Percentiles rank a stretch among this genome's conserved stretches.
These are phyloP conservation scores for Rhytidiadelphus loreus DNA, from an alignment of 225 moss, liverwort and hornwort genomes.

Conservation along the genomic window DNA sequence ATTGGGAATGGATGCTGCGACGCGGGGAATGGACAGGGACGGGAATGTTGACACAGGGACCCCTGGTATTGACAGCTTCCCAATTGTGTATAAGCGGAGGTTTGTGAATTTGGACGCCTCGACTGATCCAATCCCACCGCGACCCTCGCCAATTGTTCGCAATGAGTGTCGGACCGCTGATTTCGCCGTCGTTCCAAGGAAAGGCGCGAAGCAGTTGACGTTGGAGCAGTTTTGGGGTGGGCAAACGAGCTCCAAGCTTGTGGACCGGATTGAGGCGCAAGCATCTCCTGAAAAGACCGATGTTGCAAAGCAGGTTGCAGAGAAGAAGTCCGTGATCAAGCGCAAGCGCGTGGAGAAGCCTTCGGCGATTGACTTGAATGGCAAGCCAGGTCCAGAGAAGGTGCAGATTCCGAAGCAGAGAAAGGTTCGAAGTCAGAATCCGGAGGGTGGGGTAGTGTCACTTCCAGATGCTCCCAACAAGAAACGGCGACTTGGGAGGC, in stretches of 20 bases:
- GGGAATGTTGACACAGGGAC: background rate
- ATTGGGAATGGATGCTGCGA: background rate
- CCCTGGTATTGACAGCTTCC: slow-evolving; percentile 26
- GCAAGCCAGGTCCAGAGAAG: slow-evolving; percentile 12
- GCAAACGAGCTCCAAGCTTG: slow-evolving; percentile 14
- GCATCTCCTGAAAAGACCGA: background rate
- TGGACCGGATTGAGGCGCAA: background rate
- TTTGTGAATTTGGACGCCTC: slow-evolving; percentile 5
- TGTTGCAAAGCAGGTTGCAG: background rate
- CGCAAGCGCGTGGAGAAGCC: slow-evolving; percentile 30
- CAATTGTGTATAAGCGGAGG: slow-evolving; percentile 50
- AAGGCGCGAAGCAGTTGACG: slow-evolving; percentile 38
- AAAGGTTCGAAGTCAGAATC: slow-evolving; percentile 3
- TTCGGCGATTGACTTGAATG: slow-evolving; percentile 4
- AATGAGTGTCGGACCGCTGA: slow-evolving; percentile 9
- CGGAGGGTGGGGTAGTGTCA: background rate
- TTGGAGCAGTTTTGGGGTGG: slow-evolving; percentile 36
- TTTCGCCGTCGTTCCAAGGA: slow-evolving; percentile 20
- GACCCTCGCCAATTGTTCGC: background rate
- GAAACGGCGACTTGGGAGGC: slow-evolving; percentile 38
- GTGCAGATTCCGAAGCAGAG: slow-evolving; percentile 10
- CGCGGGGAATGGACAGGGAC: slow-evolving; percentile 1
- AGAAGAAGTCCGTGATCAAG: slow-evolving; percentile 15
- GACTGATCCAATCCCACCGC: slow-evolving; percentile 7
- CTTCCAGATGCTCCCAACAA: slow-evolving; percentile 2